Evolutionary conservation across 2,329 filamentous ascomycete genomes (phyloP).

Genomic region (Cercospora sp.): DNA sequence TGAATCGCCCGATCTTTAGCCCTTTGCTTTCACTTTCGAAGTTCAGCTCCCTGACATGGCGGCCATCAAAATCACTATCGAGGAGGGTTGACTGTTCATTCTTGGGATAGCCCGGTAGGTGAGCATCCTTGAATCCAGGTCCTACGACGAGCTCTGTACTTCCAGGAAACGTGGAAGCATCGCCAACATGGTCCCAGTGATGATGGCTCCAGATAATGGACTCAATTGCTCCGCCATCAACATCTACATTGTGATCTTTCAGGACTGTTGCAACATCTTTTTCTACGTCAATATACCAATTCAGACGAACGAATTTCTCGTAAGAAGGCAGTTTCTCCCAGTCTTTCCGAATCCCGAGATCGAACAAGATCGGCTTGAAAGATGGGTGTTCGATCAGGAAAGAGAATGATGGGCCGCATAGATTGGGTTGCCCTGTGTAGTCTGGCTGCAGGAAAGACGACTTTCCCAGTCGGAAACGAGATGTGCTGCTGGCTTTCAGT

Average conservation of each 20-base stretch:
- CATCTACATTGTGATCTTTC: conserved; percentile 42
- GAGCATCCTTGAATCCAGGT: conserved; percentile 47
- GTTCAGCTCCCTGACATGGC: conserved; percentile 41
- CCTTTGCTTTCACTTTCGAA: conserved; percentile 39
- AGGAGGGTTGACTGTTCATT: conserved; percentile 43
- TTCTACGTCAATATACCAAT: conserved; percentile 43
- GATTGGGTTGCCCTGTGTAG: conserved; percentile 41
- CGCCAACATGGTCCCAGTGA: conserved; percentile 42
- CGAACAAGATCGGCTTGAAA: conserved; percentile 47
- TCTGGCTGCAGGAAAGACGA: conserved; percentile 41
- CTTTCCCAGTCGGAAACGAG: conserved; percentile 37
- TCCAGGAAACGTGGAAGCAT: conserved; percentile 46
- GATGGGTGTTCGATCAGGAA: conserved; percentile 53
- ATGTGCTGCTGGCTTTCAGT: conserved; percentile 32
- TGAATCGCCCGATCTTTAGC: conserved; percentile 49
- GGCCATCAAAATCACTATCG: conserved; percentile 45
- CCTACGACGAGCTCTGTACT: conserved; percentile 50
- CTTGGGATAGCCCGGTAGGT: conserved; percentile 49
- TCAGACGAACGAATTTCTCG: conserved; percentile 35
- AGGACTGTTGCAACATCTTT: conserved; percentile 48
- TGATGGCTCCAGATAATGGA: conserved; percentile 40
- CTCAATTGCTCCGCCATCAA: conserved; percentile 40
- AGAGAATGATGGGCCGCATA: conserved; percentile 46
- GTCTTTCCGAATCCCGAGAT: conserved; percentile 52
- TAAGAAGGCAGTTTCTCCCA: conserved; percentile 43